These are phyloP conservation scores for Neurospora sp. DNA, from an alignment of 2,329 filamentous ascomycete genomes.

Conservation along the genomic window DNA sequence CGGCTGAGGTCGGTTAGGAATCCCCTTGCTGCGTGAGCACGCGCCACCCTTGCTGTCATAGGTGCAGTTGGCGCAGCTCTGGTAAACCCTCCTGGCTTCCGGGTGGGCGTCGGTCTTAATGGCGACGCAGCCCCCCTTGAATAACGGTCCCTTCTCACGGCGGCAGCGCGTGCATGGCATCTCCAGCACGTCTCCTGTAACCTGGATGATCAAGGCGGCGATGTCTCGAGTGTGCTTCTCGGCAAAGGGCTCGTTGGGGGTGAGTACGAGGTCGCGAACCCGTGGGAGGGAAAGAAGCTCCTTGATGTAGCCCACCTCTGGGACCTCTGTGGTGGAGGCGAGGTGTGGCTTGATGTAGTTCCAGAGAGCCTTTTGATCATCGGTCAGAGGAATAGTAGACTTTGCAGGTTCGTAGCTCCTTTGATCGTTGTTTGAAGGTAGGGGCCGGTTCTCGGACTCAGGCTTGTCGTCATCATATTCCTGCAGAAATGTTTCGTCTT, in stretches of 20 bases:
- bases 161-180: constrained; percentile 18
- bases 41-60: constrained; percentile 15
- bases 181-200: constrained; percentile 18
- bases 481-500: neutral
- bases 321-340: neutral
- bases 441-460: neutral
- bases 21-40: constrained; percentile 9
- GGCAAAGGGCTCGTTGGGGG: constrained; percentile 10
- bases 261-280: constrained; percentile 19
- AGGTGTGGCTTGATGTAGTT: constrained; percentile 18
- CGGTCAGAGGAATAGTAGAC: neutral
- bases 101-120: constrained; percentile 7
- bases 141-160: constrained; percentile 15
- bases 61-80: constrained; percentile 21
- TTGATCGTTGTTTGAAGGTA: neutral
- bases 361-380: constrained; percentile 16
- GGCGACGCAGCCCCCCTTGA: constrained; percentile 17
- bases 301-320: constrained; percentile 10
- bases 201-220: constrained; percentile 20
- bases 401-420: neutral
- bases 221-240: constrained; percentile 17
- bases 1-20: constrained; percentile 3
- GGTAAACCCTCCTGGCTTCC: constrained; percentile 8
- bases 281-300: constrained; percentile 18
- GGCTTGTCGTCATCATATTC: neutral